A percentile compares a stretch with the other conserved stretches of the same genome.
phyloP scores from a whole-genome alignment of 305 asterid species.

The Stenogyne calaminthoides region DNA sequence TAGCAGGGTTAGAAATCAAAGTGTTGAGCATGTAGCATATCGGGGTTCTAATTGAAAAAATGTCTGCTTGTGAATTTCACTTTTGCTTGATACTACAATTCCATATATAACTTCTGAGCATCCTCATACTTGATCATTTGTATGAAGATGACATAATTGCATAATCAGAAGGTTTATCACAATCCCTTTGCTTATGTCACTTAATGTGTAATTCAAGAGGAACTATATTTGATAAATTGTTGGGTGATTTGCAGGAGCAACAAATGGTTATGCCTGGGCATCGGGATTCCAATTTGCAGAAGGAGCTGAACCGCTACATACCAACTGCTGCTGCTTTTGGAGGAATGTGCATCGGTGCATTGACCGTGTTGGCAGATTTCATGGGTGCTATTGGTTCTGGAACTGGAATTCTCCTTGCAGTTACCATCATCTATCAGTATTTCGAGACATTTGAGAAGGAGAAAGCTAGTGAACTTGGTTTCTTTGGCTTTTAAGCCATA shows the following conservation, averaged over 20 bases:
- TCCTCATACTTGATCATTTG: not conserved
- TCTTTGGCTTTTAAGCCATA: constrained; percentile 48
- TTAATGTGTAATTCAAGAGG: constrained; percentile 3
- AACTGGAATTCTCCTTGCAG: constrained; percentile 61
- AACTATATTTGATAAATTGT: not conserved
- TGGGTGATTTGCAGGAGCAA: constrained; percentile 49
- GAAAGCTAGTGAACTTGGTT: constrained; percentile 63
- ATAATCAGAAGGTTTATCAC: not conserved
- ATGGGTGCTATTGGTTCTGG: constrained; percentile 73
- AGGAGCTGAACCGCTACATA: constrained; percentile 56
- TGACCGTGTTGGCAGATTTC: constrained; percentile 59
- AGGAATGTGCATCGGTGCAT: constrained; percentile 64
- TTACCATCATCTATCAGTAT: constrained; percentile 59
- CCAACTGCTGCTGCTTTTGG: constrained; percentile 67
- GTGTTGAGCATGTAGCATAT: not conserved
- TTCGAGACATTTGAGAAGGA: constrained; percentile 68
- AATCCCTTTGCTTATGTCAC: not conserved
- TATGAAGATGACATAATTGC: not conserved
- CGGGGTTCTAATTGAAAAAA: not conserved
- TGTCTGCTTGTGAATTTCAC: not conserved
- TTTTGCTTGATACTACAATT: not conserved
- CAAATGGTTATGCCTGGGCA: constrained; percentile 81
- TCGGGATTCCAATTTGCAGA: constrained; percentile 56
- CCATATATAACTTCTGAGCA: not conserved
- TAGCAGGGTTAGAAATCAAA: not conserved